Evolutionary conservation across 176 grass and related monocot species (phyloP).

Genomic region (Cenchrus purpureus): DNA sequence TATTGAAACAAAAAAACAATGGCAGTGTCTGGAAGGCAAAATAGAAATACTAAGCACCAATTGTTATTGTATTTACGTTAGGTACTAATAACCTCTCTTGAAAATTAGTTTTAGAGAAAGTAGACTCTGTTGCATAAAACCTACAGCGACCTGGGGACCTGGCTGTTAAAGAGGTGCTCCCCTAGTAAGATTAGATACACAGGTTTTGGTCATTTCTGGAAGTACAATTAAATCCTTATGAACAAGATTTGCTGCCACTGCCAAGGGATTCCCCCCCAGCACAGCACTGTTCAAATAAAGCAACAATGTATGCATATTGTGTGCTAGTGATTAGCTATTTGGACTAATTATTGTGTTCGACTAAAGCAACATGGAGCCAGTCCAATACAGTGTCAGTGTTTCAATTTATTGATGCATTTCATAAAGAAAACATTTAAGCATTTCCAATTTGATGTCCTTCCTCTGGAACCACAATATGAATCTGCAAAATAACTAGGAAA

Average conservation of each 20-base stretch:
- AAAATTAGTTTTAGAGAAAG: conserved; percentile 1
- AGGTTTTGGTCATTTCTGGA: neutral
- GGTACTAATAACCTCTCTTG: conserved; percentile 6
- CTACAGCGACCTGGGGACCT: neutral
- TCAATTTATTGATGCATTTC: neutral
- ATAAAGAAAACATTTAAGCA: neutral
- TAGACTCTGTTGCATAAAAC: neutral
- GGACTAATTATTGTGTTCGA: neutral
- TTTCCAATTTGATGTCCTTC: neutral
- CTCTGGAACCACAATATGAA: neutral
- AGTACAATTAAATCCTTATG: neutral
- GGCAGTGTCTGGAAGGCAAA: neutral
- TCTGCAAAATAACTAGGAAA: neutral
- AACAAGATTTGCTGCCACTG: neutral
- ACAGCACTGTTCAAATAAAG: neutral
- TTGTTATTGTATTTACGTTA: conserved; percentile 7
- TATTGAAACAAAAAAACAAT: neutral
- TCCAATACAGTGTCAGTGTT: neutral
- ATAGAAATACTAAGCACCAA: neutral
- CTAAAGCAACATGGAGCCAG: neutral
- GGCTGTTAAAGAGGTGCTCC: neutral
- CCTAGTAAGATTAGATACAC: neutral
- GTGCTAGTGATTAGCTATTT: neutral
- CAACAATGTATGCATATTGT: neutral
- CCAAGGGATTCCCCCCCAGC: neutral